phyloP scores from a whole-genome alignment of 1,284 basidiomycete species.

The Calocybe gambosa region DNA sequence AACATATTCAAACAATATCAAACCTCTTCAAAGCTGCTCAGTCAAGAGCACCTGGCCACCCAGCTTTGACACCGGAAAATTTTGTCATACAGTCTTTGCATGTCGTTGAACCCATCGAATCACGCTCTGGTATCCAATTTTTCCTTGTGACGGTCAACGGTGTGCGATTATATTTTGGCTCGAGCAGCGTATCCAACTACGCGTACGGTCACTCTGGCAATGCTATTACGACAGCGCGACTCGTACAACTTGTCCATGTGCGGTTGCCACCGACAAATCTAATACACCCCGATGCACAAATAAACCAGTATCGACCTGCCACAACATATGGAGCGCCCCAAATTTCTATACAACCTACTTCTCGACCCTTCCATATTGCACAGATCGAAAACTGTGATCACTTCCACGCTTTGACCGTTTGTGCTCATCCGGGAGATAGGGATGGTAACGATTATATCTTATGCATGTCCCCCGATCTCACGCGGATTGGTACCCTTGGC shows the following conservation, averaged over 20 bases:
- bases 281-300: slow-evolving; percentile 68
- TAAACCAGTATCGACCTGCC: slow-evolving; percentile 39
- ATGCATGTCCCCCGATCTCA: slow-evolving; percentile 73
- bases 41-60: slow-evolving; percentile 70
- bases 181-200: slow-evolving; percentile 43
- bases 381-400: slow-evolving; percentile 56
- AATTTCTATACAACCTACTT: slow-evolving; percentile 34
- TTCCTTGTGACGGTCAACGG: slow-evolving; percentile 78
- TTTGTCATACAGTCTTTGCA: slow-evolving; percentile 65
- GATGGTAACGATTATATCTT: slow-evolving; percentile 73
- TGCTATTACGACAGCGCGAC: slow-evolving; percentile 33
- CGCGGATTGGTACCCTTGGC: slow-evolving; percentile 58
- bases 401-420: slow-evolving; percentile 56
- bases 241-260: slow-evolving; percentile 68
- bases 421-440: slow-evolving; percentile 63
- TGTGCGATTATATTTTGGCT: slow-evolving; percentile 75
- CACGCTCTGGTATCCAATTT: slow-evolving; percentile 63
- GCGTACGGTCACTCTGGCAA: slow-evolving; percentile 28
- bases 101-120: slow-evolving; percentile 55
- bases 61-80: slow-evolving; percentile 59
- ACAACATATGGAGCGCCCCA: slow-evolving; percentile 42
- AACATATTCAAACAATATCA: slow-evolving; percentile 61
- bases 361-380: slow-evolving; percentile 51
- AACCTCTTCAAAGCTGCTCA: slow-evolving; percentile 66
- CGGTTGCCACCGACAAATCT: slow-evolving; percentile 73